A percentile compares a stretch with the other conserved stretches of the same genome.
These are phyloP conservation scores for Speleostelium caveatum DNA, from an alignment of 78 protist genomes.

Conservation along the genomic window DNA sequence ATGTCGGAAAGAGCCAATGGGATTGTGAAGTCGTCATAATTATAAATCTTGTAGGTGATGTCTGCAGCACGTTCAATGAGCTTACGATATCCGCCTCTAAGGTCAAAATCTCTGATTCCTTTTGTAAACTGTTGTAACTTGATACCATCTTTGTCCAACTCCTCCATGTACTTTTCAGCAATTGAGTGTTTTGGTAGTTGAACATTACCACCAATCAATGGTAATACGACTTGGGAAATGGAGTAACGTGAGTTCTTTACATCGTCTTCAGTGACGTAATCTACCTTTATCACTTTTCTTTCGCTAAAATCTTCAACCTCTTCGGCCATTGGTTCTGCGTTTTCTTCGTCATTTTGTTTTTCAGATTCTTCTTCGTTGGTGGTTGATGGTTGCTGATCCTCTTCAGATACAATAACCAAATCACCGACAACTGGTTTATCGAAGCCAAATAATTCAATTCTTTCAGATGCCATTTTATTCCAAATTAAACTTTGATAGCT, in stretches of 20 bases:
- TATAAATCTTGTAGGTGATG: slow-evolving; percentile 4
- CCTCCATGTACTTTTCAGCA: slow-evolving; percentile 44
- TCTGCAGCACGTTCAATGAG: slow-evolving; percentile 23
- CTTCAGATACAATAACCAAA: slow-evolving; percentile 38
- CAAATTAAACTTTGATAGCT: slow-evolving; percentile 84
- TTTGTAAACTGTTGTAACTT: neutral
- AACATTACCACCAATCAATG: slow-evolving; percentile 80
- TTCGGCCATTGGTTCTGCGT: neutral
- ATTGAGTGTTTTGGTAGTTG: slow-evolving; percentile 33
- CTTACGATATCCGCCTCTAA: slow-evolving; percentile 72
- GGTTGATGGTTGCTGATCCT: neutral
- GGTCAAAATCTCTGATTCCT: slow-evolving; percentile 11
- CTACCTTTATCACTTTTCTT: slow-evolving; percentile 11
- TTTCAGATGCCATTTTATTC: slow-evolving; percentile 80
- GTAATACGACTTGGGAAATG: slow-evolving; percentile 85
- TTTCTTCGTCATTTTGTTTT: neutral
- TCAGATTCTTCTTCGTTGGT: neutral
- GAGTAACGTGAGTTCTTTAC: slow-evolving; percentile 31
- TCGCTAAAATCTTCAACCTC: slow-evolving; percentile 4
- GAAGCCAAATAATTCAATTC: slow-evolving; percentile 74
- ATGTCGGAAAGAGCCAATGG: slow-evolving; percentile 36
- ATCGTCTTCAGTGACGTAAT: slow-evolving; percentile 73
- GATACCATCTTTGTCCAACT: slow-evolving; percentile 15
- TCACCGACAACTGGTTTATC: slow-evolving; percentile 72
- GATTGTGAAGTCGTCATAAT: slow-evolving; percentile 37